Base-by-base conservation (phyloP, 1,284 basidiomycete species). In the Mycosarcoma mackinlayi region DNA sequence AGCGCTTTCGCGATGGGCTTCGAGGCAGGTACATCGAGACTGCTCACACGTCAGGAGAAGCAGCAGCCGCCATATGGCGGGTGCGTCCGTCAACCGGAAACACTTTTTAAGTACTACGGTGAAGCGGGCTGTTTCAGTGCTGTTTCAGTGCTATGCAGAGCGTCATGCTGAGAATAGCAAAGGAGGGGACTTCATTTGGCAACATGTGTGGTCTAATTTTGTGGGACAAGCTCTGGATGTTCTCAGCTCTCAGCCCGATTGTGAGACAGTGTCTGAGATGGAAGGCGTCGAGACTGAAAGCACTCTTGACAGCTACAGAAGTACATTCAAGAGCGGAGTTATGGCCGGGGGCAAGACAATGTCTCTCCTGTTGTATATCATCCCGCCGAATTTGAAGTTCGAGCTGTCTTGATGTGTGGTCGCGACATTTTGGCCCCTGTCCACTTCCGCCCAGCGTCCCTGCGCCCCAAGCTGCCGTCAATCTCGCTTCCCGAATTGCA, bases 341-440 rank as follows among this genome's bases (percentile, higher is more conserved):
- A n/a, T n/a, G n/a, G n/a, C n/a, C n/a, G 27, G 13, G n/a, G 5
- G 41, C 6, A 42, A 18, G 25, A 18, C 27, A 16, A 42, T 27
- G 7, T 6, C 30, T 19, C 9, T 18, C n/a, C 25, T 6, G 18
- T 9, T 35, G n/a, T 16, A 35, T n/a, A n/a, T n/a, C 6, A 25
- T 14, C n/a, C 18, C n/a, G 28, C 37, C 48, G 41, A 46, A 34
- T 24, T 18, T n/a, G 18, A 38, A 45, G 40, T 49, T 52, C 48
- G 37, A 52, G 60, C 49, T 23, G 6, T 18, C 14, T n/a, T n/a
- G n/a, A n/a, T n/a, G n/a, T n/a, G n/a, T n/a, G n/a, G n/a, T 51
- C 56, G 52, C 63, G 56, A 60, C 63, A 66, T 60, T 66, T 66
- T 60, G 63, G 52, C 63, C 63, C 63, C 63, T 66, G 63, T 66